Conservation (phyloP, 139 green algal species). For the Chlorella sp. region DNA sequence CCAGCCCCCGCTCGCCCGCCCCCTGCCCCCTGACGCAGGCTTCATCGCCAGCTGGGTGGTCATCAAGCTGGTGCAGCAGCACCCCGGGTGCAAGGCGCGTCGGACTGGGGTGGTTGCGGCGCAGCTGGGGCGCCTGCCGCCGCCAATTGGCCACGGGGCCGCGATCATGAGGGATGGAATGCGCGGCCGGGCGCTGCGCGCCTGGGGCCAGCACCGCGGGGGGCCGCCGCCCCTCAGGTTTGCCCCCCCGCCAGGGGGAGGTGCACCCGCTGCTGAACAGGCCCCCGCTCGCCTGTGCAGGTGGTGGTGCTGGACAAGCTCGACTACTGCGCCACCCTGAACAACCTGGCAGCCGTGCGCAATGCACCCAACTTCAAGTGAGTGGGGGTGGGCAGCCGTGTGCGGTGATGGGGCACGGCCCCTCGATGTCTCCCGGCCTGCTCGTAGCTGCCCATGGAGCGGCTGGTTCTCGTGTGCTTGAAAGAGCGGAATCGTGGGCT, state of each 20-base stretch:
- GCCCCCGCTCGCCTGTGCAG: conserved; percentile 42
- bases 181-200: background rate
- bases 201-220: background rate
- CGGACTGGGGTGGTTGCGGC: background rate
- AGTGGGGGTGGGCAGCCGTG: background rate
- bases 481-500: too few species aligned
- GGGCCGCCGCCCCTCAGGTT: background rate
- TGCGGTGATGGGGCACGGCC: too few species aligned
- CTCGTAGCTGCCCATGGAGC: too few species aligned
- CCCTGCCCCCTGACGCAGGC: conserved; percentile 37
- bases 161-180: too few species aligned
- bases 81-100: conserved; percentile 90
- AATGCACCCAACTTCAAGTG: conserved; percentile 87
- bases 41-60: conserved; percentile 95
- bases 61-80: conserved; percentile 71
- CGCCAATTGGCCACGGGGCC: too few species aligned
- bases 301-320: conserved; percentile 96
- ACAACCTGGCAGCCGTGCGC: conserved; percentile 78
- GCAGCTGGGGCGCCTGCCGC: background rate
- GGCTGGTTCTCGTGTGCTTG: too few species aligned
- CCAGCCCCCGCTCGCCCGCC: background rate
- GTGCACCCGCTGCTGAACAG: background rate
- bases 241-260: background rate
- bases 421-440: too few species aligned
- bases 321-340: conserved; percentile 94